Conservation (phyloP, 345 rosid species). For the Brassica carinata region DNA sequence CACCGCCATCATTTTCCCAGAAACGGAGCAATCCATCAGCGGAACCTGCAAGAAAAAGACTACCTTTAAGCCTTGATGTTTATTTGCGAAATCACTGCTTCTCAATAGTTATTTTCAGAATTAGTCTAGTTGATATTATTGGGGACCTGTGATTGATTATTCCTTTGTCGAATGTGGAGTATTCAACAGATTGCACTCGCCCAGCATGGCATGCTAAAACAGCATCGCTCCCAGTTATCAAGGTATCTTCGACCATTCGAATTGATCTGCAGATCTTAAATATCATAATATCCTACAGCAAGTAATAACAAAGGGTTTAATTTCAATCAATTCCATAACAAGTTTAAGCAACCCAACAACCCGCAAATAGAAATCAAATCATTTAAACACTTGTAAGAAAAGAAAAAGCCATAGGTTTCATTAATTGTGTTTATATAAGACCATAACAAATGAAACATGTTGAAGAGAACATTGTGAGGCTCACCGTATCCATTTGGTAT, state of each 20-base stretch:
- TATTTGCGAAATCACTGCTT: conserved; percentile 2
- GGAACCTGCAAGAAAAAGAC: conserved; percentile 60
- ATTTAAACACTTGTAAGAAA: neutral
- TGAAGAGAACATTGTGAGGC: conserved; percentile 35
- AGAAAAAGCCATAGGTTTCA: neutral
- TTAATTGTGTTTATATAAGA: neutral
- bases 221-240: conserved; percentile 95
- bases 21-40: conserved; percentile 97
- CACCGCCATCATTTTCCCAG: conserved; percentile 97
- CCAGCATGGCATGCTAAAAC: conserved; percentile 99
- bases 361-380: too few relatives aligned
- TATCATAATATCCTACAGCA: neutral
- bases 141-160: conserved; percentile 91
- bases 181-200: conserved; percentile 80
- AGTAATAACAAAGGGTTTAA: too few relatives aligned
- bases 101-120: neutral
- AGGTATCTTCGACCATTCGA: conserved; percentile 93
- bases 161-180: conserved; percentile 78
- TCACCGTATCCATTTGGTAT: conserved; percentile 96
- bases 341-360: too few relatives aligned
- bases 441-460: conserved; percentile 13
- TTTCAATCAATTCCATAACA: too few relatives aligned
- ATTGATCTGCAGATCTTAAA: conserved; percentile 62
- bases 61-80: conserved; percentile 1
- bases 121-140: conserved; percentile 35